Evolutionary conservation across 2,329 filamentous ascomycete species (phyloP), one percentile per base, ranked within the genome.

Genomic region (Tolypocladium cylindrosporum): DNA sequence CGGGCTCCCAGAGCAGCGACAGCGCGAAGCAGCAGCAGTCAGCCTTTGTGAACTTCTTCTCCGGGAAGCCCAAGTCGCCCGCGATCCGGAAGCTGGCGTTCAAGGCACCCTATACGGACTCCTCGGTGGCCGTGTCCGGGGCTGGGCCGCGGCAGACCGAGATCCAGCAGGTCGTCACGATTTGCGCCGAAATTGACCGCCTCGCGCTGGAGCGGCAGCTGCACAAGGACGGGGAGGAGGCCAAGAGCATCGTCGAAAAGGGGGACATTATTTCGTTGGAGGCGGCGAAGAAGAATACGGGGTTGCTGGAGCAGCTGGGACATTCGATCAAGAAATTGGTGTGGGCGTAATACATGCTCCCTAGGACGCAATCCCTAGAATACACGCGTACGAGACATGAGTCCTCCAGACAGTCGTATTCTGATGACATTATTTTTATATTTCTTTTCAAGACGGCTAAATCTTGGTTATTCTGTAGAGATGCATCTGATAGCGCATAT

Each of bases 401-500:
- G 21, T 37, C 31, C 19, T 19, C 10, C 14, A 52, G 10, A 11
- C 31, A 37, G 10, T 37, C 2, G 27, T 8, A 13, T 7, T 52
- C 36, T 14, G 8, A 37, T 37, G 14, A 3, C n/a, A 21, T 6
- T 27, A 36, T 21, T 34, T 34, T 24, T n/a, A 6, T 36, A 5
- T 48, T 48, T 31, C 27, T 31, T 34, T n/a, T 36, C 31, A 21
- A 51, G 27, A 36, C 31, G 9, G 19, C 27, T 54, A 54, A 19
- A 55, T 42, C 57, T 64, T 69, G 61, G 63, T 61, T 55, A 72
- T 60, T 50, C 75, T 75, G 63, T 96, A 97, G 19, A 97, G 69
- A 75, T 97, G 91, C 65, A 96, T 79, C 72, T 97, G 93, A 72
- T 93, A 96, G 53, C 92, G 85, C 92, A 97, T 96, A 69, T 97